Evolutionary conservation across 2,329 filamentous ascomycete species (phyloP).

Genomic region (Ceratocystis destructans): DNA sequence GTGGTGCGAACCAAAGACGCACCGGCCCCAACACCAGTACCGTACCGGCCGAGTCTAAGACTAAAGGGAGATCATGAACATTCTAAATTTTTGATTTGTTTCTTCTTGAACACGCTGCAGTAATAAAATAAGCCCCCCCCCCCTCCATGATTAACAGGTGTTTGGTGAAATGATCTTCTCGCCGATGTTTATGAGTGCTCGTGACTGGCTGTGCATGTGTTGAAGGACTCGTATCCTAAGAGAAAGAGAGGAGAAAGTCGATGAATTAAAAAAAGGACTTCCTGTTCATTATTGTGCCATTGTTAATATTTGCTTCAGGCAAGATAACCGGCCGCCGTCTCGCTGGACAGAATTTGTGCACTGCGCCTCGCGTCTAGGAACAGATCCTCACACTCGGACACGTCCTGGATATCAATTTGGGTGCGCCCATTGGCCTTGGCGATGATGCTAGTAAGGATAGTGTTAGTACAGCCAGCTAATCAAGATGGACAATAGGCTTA

Average conservation of each 20-base stretch:
- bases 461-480: conserved; percentile 11
- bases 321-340: conserved; percentile 52
- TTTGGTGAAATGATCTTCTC: too few species aligned
- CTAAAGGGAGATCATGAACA: not conserved
- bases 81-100: not conserved
- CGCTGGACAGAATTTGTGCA: conserved; percentile 51
- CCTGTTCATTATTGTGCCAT: not conserved
- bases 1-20: conserved; percentile 5
- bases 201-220: too few species aligned
- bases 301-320: conserved; percentile 27
- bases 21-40: not conserved
- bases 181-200: too few species aligned
- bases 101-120: too few species aligned
- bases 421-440: conserved; percentile 68
- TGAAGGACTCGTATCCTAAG: too few species aligned
- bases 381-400: conserved; percentile 68
- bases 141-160: too few species aligned
- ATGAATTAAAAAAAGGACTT: not conserved
- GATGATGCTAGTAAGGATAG: conserved; percentile 50
- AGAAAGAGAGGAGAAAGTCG: not conserved
- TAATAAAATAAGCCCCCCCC: too few species aligned
- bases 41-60: not conserved
- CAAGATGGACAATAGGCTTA: not conserved
- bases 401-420: conserved; percentile 64
- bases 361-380: conserved; percentile 74